Percentiles rank a stretch among this genome's conserved stretches.
Evolutionary conservation across 257 asterid species (phyloP).

Genomic region (Solanum virginianum): DNA sequence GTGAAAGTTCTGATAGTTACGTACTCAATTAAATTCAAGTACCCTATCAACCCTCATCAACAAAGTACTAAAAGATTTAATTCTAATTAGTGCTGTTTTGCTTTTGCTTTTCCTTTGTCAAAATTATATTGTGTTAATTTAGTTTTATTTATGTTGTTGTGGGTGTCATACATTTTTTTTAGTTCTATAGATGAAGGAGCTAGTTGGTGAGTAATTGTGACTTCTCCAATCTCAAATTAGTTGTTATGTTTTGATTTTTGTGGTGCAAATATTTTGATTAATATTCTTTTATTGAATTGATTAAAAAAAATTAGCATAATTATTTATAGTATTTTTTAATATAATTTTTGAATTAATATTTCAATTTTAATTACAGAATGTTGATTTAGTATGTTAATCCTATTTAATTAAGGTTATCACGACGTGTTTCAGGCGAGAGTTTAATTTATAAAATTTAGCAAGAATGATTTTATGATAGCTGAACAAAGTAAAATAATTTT

Average conservation of each 20-base stretch:
- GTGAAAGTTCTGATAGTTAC: not conserved
- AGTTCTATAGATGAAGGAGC: not conserved
- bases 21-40: no score
- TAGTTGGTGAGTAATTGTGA: not conserved
- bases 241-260: not conserved
- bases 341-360: not conserved
- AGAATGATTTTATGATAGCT: not conserved
- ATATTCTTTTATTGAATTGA: not conserved
- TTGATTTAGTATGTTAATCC: not conserved
- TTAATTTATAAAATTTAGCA: no score
- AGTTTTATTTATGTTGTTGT: not conserved
- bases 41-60: not conserved
- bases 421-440: no score
- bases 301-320: not conserved
- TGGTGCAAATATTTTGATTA: not conserved
- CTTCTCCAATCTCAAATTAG: not conserved
- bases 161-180: not conserved
- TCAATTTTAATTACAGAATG: not conserved
- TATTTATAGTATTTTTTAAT: not conserved
- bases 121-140: no score
- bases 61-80: no score
- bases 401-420: no score
- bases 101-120: no score
- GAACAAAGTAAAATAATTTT: no score
- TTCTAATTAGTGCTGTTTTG: no score